Conservation (phyloP, 805 yeast genomes). For the Metschnikowia hibisci region DNA sequence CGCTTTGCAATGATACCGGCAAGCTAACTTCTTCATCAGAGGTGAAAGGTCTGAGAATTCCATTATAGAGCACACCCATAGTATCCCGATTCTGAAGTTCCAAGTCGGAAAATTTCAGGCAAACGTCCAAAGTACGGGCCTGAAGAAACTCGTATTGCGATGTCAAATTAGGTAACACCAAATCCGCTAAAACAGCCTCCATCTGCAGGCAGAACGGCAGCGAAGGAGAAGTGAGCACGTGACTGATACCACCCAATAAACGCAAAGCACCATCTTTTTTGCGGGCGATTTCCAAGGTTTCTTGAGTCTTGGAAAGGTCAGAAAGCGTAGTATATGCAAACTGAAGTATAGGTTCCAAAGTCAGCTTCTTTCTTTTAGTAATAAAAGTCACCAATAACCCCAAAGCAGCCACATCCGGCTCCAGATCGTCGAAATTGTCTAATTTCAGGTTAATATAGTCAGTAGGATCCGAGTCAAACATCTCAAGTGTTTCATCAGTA, state of each 20-base stretch:
- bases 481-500: slow-evolving; percentile 59
- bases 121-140: slow-evolving; percentile 68
- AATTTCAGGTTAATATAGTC: slow-evolving; percentile 77
- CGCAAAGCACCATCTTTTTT: slow-evolving; percentile 77
- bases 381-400: slow-evolving; percentile 69
- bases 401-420: slow-evolving; percentile 76
- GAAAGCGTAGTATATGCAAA: slow-evolving; percentile 53
- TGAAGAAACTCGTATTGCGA: slow-evolving; percentile 64
- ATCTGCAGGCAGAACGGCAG: slow-evolving; percentile 60
- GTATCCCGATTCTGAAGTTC: slow-evolving; percentile 38
- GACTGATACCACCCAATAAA: slow-evolving; percentile 69
- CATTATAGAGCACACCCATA: slow-evolving; percentile 28
- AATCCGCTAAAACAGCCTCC: slow-evolving; percentile 60
- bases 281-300: slow-evolving; percentile 47
- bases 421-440: slow-evolving; percentile 49
- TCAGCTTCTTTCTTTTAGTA: slow-evolving; percentile 56
- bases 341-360: slow-evolving; percentile 57
- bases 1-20: slow-evolving; percentile 81
- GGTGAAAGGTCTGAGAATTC: slow-evolving; percentile 31
- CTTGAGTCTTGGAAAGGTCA: slow-evolving; percentile 29
- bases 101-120: slow-evolving; percentile 61
- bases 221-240: slow-evolving; percentile 48
- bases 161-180: slow-evolving; percentile 68
- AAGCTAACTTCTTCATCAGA: slow-evolving; percentile 32
- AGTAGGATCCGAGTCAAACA: slow-evolving; percentile 81